phyloP scores from a whole-genome alignment of 805 yeast species.

The Kuraishia borneana region DNA sequence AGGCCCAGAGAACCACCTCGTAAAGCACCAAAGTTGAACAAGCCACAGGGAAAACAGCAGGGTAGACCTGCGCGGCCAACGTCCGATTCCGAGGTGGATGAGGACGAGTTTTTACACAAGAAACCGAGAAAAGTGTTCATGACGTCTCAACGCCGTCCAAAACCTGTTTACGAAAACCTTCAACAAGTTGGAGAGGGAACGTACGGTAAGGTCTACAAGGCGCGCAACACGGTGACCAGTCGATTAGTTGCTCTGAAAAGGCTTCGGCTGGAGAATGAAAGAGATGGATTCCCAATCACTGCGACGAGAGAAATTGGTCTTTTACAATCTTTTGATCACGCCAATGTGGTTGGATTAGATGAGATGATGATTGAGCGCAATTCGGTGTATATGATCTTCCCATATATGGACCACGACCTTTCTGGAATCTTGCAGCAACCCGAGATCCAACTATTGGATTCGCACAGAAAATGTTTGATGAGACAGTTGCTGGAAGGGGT shows the following conservation, averaged over 20 bases:
- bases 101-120: slow-evolving; percentile 1
- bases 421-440: slow-evolving; percentile 81
- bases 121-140: slow-evolving; percentile 7
- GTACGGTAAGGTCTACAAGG: slow-evolving; percentile 92
- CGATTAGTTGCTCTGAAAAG: slow-evolving; percentile 79
- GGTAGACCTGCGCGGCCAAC: neutral
- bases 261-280: slow-evolving; percentile 72
- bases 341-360: slow-evolving; percentile 65
- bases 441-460: slow-evolving; percentile 44
- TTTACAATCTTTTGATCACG: slow-evolving; percentile 73
- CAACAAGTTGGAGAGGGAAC: slow-evolving; percentile 98
- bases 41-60: neutral
- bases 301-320: slow-evolving; percentile 86
- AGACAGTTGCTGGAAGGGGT: slow-evolving; percentile 59
- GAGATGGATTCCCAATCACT: slow-evolving; percentile 94
- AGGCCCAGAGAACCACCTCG: neutral
- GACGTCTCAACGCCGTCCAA: slow-evolving; percentile 6
- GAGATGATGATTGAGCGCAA: slow-evolving; percentile 84
- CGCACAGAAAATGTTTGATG: slow-evolving; percentile 58
- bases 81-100: slow-evolving; percentile 2
- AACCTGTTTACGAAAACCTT: slow-evolving; percentile 50
- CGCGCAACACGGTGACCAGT: slow-evolving; percentile 56
- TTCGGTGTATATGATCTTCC: slow-evolving; percentile 81
- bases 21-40: neutral
- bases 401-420: slow-evolving; percentile 87